Evolutionary conservation across 2,329 filamentous ascomycete species (phyloP).

Genomic region (Tolypocladium endophyticum): DNA sequence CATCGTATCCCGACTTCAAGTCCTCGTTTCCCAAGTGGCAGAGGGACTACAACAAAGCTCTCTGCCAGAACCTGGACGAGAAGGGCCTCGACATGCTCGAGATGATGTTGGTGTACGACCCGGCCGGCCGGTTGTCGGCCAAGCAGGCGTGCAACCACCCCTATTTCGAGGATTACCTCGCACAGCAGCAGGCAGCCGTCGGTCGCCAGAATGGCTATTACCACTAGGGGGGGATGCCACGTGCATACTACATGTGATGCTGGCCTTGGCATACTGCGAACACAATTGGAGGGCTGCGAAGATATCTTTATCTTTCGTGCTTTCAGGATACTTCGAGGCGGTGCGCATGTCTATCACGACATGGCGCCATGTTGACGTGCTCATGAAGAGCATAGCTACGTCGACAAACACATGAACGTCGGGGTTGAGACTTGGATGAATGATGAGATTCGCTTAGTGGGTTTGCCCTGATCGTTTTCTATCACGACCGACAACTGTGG

Average conservation of each 20-base stretch:
- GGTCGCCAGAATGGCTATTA: slow-evolving; percentile 24
- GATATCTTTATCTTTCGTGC: background rate
- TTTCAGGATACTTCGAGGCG: slow-evolving; percentile 11
- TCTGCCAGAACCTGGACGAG: slow-evolving; percentile 66
- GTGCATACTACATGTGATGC: background rate
- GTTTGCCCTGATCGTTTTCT: background rate
- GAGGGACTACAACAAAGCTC: slow-evolving; percentile 52
- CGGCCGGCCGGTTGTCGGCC: slow-evolving; percentile 75
- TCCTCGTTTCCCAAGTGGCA: slow-evolving; percentile 85
- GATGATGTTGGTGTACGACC: slow-evolving; percentile 74
- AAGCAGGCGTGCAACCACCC: slow-evolving; percentile 79
- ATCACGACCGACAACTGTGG: background rate
- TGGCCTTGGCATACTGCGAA: background rate
- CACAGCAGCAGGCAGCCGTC: slow-evolving; percentile 16
- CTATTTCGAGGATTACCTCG: slow-evolving; percentile 53
- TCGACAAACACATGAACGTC: background rate
- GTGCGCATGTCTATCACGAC: slow-evolving; percentile 1
- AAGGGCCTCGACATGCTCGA: slow-evolving; percentile 57
- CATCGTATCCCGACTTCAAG: slow-evolving; percentile 93
- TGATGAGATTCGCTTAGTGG: background rate
- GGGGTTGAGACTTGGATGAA: background rate
- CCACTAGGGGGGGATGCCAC: slow-evolving; percentile 18
- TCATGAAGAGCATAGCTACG: background rate
- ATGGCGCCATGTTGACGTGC: background rate
- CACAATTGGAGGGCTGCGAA: background rate